phyloP scores from a whole-genome alignment of 495 filamentous ascomycete species.

The Mytilinidion resinicola region DNA sequence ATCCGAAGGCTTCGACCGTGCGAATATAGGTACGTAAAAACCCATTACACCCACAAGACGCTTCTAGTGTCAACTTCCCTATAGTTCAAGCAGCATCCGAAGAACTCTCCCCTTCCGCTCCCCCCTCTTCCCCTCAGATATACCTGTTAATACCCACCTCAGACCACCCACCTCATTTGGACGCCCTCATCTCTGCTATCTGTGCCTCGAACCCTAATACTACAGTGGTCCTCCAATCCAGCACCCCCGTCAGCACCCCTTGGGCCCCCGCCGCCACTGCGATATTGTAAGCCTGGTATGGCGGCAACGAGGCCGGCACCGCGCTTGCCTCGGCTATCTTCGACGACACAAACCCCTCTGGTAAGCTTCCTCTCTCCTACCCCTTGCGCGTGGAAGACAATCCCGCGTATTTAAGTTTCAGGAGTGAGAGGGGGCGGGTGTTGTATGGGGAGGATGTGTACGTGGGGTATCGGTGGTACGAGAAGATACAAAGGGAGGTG shows the following conservation, averaged over 20 bases:
- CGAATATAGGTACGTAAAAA: constrained; percentile 50
- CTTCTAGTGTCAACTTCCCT: too few relatives aligned
- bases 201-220: constrained; percentile 64
- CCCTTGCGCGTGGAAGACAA: constrained; percentile 61
- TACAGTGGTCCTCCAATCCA: constrained; percentile 72
- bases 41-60: too few relatives aligned
- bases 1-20: constrained; percentile 72
- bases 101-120: too few relatives aligned
- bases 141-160: constrained; percentile 48
- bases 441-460: constrained; percentile 74
- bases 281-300: constrained; percentile 51
- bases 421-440: constrained; percentile 66
- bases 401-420: constrained; percentile 65
- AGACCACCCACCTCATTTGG: constrained; percentile 61
- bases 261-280: constrained; percentile 64
- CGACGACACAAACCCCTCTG: constrained; percentile 58
- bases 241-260: constrained; percentile 76
- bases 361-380: constrained; percentile 61
- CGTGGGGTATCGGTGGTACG: constrained; percentile 77
- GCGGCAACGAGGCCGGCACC: constrained; percentile 41
- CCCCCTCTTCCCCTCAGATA: constrained; percentile 28
- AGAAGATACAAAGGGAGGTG: constrained; percentile 55
- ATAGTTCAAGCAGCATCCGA: too few relatives aligned
- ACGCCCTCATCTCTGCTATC: constrained; percentile 63
- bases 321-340: constrained; percentile 60